These are phyloP conservation scores for Platanthera guangdongensis DNA, from an alignment of 106 monocot genomes.

Conservation along the genomic window DNA sequence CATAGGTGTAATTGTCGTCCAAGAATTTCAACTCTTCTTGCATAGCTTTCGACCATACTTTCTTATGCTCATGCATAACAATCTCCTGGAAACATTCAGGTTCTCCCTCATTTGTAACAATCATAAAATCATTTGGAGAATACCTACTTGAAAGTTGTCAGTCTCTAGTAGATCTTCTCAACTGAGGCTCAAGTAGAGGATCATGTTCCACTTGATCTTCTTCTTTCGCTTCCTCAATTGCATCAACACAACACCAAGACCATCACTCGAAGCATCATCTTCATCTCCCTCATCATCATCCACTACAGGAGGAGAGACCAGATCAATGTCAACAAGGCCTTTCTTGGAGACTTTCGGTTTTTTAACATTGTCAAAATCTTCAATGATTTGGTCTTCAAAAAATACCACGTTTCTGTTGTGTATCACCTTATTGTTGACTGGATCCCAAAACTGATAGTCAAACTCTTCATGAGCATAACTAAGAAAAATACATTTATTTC, in stretches of 20 bases:
- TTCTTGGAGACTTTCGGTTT: neutral
- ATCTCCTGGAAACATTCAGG: neutral
- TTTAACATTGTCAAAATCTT: neutral
- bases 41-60: neutral
- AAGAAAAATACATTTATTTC: too few relatives aligned
- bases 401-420: neutral
- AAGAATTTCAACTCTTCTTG: neutral
- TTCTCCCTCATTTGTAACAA: neutral
- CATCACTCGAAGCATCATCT: neutral
- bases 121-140: neutral
- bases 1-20: neutral
- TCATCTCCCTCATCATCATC: neutral
- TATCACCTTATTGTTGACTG: neutral
- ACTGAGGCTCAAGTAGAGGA: neutral
- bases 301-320: neutral
- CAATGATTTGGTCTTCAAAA: neutral
- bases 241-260: neutral
- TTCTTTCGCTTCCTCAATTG: neutral
- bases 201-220: neutral
- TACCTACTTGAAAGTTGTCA: neutral
- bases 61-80: neutral
- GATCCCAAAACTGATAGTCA: neutral
- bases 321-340: neutral
- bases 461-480: neutral
- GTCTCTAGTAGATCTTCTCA: neutral